A percentile compares a stretch with the other conserved stretches of the same genome.
These are phyloP conservation scores for Zymoseptoria brevis DNA, from an alignment of 2,329 filamentous ascomycete genomes.

Conservation along the genomic window DNA sequence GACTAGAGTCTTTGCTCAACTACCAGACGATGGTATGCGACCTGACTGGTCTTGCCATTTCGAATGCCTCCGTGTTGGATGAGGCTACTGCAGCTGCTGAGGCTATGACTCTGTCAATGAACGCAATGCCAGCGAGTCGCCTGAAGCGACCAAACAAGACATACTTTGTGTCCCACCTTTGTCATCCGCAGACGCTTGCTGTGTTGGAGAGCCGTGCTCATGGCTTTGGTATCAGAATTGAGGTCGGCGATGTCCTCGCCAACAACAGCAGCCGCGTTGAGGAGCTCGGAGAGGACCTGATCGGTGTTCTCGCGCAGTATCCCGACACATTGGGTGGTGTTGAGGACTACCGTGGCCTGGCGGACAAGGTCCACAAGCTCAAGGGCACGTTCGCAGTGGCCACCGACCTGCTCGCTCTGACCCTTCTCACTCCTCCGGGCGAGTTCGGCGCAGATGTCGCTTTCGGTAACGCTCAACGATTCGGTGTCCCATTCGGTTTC, in stretches of 20 bases:
- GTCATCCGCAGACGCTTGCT: slow-evolving; percentile 77
- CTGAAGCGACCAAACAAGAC: slow-evolving; percentile 69
- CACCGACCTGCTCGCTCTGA: slow-evolving; percentile 82
- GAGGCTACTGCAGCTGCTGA: slow-evolving; percentile 89
- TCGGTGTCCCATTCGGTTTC: slow-evolving; percentile 85
- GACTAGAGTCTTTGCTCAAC: slow-evolving; percentile 85
- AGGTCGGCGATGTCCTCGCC: slow-evolving; percentile 62
- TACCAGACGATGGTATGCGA: slow-evolving; percentile 91
- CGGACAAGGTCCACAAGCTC: slow-evolving; percentile 67
- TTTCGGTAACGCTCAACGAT: slow-evolving; percentile 84
- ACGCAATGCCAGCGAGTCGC: slow-evolving; percentile 60
- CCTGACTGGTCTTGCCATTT: slow-evolving; percentile 75
- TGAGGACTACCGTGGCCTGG: slow-evolving; percentile 64
- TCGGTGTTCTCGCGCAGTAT: slow-evolving; percentile 91
- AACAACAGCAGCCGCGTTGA: slow-evolving; percentile 59
- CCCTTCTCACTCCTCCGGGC: slow-evolving; percentile 77
- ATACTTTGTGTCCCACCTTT: slow-evolving; percentile 72
- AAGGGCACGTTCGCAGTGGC: slow-evolving; percentile 78
- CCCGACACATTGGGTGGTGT: slow-evolving; percentile 81
- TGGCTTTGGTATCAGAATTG: slow-evolving; percentile 80
- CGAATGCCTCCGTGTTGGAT: slow-evolving; percentile 85
- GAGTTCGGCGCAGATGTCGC: slow-evolving; percentile 95
- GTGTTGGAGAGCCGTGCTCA: slow-evolving; percentile 79
- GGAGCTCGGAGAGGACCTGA: slow-evolving; percentile 68
- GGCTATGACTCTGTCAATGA: slow-evolving; percentile 89